Percentiles rank a stretch among this genome's conserved stretches.
Conservation (phyloP, 2,329 filamentous ascomycete genomes). For the Scedosporium dehoogii region DNA sequence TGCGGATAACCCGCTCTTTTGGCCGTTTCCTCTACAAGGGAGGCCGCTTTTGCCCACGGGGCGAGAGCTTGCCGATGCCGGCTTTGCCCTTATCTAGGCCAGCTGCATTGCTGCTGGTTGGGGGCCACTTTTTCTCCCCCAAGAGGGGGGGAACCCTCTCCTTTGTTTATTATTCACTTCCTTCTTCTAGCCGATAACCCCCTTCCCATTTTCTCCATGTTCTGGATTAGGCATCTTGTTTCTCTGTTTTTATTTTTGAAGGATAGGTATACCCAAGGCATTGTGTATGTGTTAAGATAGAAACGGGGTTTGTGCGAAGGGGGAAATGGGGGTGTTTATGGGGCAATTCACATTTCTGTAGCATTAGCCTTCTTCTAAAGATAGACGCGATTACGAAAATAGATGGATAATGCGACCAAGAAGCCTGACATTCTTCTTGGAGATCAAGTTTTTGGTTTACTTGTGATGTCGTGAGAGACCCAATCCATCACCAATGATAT, state of each 20-base stretch:
- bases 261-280: not conserved
- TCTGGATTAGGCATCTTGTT: not conserved
- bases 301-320: not conserved
- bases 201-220: not conserved
- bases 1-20: constrained; percentile 44
- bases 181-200: not conserved
- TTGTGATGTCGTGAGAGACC: too few relatives aligned
- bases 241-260: not conserved
- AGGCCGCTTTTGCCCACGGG: constrained; percentile 42
- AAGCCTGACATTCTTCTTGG: not conserved
- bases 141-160: not conserved
- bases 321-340: not conserved
- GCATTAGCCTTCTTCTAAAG: not conserved
- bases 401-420: not conserved
- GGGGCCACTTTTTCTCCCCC: too few relatives aligned
- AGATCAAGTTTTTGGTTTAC: not conserved
- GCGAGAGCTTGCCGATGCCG: constrained; percentile 36
- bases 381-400: not conserved
- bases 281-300: not conserved
- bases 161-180: not conserved
- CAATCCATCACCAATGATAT: too few relatives aligned
- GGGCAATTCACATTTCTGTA: not conserved
- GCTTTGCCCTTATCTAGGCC: constrained; percentile 32
- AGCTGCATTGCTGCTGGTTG: not conserved
- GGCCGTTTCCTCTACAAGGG: constrained; percentile 52